These are phyloP conservation scores for Dillenia suffruticosa DNA, from an alignment of 164 flowering plant genomes.

Conservation along the genomic window DNA sequence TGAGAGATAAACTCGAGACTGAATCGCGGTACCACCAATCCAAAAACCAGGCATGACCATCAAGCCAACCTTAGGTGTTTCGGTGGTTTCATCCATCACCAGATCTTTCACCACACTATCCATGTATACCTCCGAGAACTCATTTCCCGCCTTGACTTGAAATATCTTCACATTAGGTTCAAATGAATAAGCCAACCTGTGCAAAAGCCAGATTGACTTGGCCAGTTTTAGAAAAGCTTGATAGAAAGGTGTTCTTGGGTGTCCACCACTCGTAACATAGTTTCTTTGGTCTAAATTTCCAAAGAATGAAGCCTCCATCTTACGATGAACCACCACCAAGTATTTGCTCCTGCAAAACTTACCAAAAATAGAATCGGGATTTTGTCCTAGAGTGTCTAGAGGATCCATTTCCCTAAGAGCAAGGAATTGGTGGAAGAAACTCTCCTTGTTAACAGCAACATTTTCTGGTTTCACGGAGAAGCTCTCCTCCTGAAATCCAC, in stretches of 20 bases:
- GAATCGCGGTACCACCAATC: conserved; percentile 71
- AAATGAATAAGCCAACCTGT: conserved; percentile 73
- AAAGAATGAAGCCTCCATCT: conserved; percentile 95
- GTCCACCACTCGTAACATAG: conserved; percentile 73
- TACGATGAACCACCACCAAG: conserved; percentile 67
- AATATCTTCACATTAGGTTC: conserved; percentile 73
- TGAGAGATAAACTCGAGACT: conserved; percentile 75
- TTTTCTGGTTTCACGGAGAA: conserved; percentile 52
- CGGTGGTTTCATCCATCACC: conserved; percentile 41
- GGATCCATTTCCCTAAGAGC: conserved; percentile 76
- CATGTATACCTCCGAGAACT: conserved; percentile 91
- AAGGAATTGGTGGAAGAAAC: conserved; percentile 79
- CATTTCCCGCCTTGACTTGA: conserved; percentile 73
- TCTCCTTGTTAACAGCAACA: conserved; percentile 35
- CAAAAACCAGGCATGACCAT: conserved; percentile 96
- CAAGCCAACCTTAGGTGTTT: conserved; percentile 68
- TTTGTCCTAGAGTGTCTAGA: conserved; percentile 68
- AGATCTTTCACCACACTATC: conserved; percentile 77
- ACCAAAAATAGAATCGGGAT: conserved; percentile 77
- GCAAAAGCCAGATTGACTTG: conserved; percentile 86
- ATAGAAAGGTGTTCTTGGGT: conserved; percentile 95
- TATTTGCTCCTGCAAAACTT: conserved; percentile 82
- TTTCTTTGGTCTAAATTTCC: conserved; percentile 89
- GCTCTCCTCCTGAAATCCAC: conserved; percentile 75
- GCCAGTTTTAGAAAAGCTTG: conserved; percentile 86